A percentile compares a stretch with the other conserved stretches of the same genome.
These are phyloP conservation scores for Saccharum spontaneum DNA, from an alignment of 176 grass and related monocot genomes.

Conservation along the genomic window DNA sequence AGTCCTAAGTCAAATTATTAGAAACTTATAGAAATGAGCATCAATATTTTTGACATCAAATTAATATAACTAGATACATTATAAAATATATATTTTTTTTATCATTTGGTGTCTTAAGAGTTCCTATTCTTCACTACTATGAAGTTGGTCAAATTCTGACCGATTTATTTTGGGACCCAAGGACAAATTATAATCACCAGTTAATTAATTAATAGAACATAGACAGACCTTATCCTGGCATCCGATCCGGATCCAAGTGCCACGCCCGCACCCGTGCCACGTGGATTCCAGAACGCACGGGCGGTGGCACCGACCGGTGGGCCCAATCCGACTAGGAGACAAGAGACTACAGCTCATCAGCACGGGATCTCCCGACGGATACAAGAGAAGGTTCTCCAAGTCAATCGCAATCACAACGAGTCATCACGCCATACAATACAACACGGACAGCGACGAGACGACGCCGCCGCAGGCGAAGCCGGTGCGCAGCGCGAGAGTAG, in stretches of 20 bases:
- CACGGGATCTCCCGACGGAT: neutral
- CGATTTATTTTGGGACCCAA: neutral
- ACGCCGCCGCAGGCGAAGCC: slow-evolving; percentile 7
- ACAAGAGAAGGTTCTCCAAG: slow-evolving; percentile 11
- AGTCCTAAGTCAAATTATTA: neutral
- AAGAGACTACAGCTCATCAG: neutral
- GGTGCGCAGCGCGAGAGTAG: neutral
- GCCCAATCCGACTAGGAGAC: neutral
- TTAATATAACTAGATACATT: too few species aligned
- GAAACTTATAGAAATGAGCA: neutral
- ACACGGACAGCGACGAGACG: slow-evolving; percentile 26
- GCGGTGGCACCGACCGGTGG: neutral
- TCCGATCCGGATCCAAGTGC: neutral
- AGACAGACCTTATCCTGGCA: neutral
- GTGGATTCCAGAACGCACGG: neutral
- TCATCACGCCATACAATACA: slow-evolving; percentile 29
- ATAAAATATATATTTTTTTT: too few species aligned
- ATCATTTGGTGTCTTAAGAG: too few species aligned
- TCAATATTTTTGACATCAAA: neutral
- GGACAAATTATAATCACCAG: neutral
- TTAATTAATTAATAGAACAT: too few species aligned
- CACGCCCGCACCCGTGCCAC: neutral
- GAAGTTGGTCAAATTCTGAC: too few species aligned
- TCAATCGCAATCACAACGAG: slow-evolving; percentile 8
- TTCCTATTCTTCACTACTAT: too few species aligned